A percentile compares a stretch with the other conserved stretches of the same genome.
phyloP scores from a whole-genome alignment of 1,139 yeast species.

The Lodderomyces beijingensis region DNA sequence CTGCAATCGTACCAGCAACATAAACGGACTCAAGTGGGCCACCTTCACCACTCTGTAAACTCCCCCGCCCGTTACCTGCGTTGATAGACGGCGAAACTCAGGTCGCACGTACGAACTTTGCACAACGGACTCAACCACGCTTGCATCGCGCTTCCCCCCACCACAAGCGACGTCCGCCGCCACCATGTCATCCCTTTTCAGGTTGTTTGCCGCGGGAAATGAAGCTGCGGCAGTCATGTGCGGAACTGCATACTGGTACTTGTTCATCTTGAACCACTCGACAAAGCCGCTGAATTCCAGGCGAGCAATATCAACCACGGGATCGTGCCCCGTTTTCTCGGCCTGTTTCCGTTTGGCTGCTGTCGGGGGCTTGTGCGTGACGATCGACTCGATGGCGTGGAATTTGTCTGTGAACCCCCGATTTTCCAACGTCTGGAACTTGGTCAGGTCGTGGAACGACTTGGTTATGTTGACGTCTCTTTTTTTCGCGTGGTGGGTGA shows the following conservation, averaged over 20 bases:
- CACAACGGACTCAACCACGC: neutral
- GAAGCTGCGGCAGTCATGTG: too few relatives aligned
- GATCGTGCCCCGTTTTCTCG: neutral
- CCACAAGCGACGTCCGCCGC: too few relatives aligned
- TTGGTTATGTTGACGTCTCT: neutral
- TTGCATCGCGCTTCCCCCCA: neutral
- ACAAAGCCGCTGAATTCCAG: neutral
- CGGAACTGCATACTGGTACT: slow-evolving; percentile 1
- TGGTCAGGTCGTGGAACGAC: neutral
- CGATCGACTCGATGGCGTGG: neutral
- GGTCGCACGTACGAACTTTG: neutral
- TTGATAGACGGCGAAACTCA: neutral
- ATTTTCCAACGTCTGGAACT: neutral
- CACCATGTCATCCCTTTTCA: too few relatives aligned
- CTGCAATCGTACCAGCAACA: neutral
- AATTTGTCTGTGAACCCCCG: neutral
- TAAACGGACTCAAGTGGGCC: neutral
- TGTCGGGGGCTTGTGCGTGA: neutral
- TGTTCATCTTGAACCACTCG: slow-evolving; percentile 1
- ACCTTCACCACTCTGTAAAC: neutral
- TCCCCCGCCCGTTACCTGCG: too few relatives aligned
- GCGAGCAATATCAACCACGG: neutral
- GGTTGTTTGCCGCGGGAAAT: too few relatives aligned
- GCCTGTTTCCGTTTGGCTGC: neutral
- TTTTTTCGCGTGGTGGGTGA: neutral